Base-by-base conservation (phyloP, 805 yeast genomes). In the Candida yuanshanica region DNA sequence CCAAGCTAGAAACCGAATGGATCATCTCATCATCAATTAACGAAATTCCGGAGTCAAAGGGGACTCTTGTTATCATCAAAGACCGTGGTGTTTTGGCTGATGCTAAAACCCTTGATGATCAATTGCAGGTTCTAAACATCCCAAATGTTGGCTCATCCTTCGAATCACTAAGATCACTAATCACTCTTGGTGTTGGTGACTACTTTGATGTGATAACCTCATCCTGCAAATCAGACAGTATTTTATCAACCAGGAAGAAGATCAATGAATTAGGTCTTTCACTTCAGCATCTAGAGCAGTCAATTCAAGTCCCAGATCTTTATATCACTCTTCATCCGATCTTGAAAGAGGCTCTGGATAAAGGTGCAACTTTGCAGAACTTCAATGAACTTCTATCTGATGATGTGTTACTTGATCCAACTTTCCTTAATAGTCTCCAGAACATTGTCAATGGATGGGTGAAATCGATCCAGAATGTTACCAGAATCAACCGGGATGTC, bases 401-500 rank as follows among this genome's bases (percentile, higher is more conserved):
- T 1, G 60, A 58, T 0, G 49, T 69, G 5, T 50, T 76, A 0
- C 49, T 62, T 1, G 88, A 85, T 49, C 59, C 83, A 0, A 51
- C 59, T 0, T 72, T 81, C 43, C 63, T 90, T 34, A 90, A 90
- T 51, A 69, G 68, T 35, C 60, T 88, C n/a, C 95, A 93, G 40
- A 59, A 69, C 4, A 68, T 70, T 2, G 95, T 81, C 9, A 85
- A 85, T 51, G 65, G 66, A 3, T 90, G 97, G 97, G 76, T 81
- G 14, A 75, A 69, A 45, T 73, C 75, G 25, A 74, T 81, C 12
- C 81, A 79, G 46, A 59, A 68, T 1, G 65, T 87, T 6, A 75
- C 88, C 0, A 64, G 65, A 20, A 52, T 81, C 20, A 59, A 72
- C 11, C 74, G 79, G 34, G 74, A 74, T 21, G 76, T 83, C 0